Percentiles rank a stretch among this genome's conserved stretches.
These are phyloP conservation scores for Starmerella sirachaensis DNA, from an alignment of 805 yeast species.

Conservation along the genomic window DNA sequence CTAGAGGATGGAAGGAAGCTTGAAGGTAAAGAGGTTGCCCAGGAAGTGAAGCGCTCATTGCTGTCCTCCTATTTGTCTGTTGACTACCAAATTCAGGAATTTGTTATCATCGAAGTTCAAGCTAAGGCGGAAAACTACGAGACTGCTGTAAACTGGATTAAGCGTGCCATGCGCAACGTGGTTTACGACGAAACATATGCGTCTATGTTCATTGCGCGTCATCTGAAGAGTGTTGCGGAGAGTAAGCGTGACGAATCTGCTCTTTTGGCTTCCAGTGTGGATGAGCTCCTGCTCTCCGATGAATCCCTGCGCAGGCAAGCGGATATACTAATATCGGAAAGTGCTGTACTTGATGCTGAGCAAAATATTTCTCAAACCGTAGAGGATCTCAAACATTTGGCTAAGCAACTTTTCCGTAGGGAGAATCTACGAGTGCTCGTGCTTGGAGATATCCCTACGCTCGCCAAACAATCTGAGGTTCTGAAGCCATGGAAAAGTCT, in stretches of 20 bases:
- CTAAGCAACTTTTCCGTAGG: conserved; percentile 40
- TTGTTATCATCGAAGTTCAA: conserved; percentile 48
- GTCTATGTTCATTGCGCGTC: conserved; percentile 49
- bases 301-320: conserved; percentile 54
- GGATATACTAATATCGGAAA: conserved; percentile 55
- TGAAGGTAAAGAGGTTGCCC: conserved; percentile 66
- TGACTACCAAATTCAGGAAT: conserved; percentile 56
- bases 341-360: conserved; percentile 42
- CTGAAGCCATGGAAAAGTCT: conserved; percentile 36
- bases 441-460: conserved; percentile 49
- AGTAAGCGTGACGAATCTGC: conserved; percentile 49
- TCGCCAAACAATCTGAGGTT: conserved; percentile 35
- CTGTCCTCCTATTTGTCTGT: conserved; percentile 41
- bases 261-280: conserved; percentile 54
- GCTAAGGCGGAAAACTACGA: conserved; percentile 50
- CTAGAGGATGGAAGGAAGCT: conserved; percentile 47
- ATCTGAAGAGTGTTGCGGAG: conserved; percentile 49
- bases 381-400: conserved; percentile 41
- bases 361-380: conserved; percentile 35
- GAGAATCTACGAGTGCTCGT: conserved; percentile 57
- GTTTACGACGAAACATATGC: conserved; percentile 65
- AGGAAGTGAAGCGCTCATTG: conserved; percentile 60
- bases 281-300: conserved; percentile 40
- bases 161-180: conserved; percentile 49
- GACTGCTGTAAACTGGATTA: conserved; percentile 67